A percentile compares a stretch with the other conserved stretches of the same genome.
Evolutionary conservation across 208 protist species (phyloP).

Genomic region (Crithidia mellificae): DNA sequence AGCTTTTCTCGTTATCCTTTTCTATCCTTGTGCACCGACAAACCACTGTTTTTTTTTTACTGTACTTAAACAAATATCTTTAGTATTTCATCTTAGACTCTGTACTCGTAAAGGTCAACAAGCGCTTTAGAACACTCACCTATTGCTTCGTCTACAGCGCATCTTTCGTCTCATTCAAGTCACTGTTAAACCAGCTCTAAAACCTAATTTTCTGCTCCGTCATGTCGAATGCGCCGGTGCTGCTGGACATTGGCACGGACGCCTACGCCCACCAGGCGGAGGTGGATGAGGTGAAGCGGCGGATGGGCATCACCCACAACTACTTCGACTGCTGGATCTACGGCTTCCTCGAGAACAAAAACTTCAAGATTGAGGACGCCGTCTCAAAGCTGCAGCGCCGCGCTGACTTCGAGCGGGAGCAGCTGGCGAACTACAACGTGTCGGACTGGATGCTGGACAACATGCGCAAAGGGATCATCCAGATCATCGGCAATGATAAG

Average conservation of each 20-base stretch:
- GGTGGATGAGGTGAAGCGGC: constrained; percentile 66
- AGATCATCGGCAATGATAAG: constrained; percentile 77
- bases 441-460: constrained; percentile 73
- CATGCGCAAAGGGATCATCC: constrained; percentile 73
- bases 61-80: no score
- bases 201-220: neutral
- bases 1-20: no score
- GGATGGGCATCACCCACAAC: constrained; percentile 60
- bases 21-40: no score
- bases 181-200: constrained; percentile 11
- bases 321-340: constrained; percentile 88
- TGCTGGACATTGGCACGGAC: constrained; percentile 53
- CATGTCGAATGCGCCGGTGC: constrained; percentile 38
- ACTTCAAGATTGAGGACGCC: constrained; percentile 73
- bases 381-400: constrained; percentile 73
- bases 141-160: no score
- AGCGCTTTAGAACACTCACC: no score
- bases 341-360: constrained; percentile 86
- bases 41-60: no score
- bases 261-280: constrained; percentile 62
- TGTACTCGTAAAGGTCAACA: no score
- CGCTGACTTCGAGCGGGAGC: constrained; percentile 59
- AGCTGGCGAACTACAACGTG: constrained; percentile 59
- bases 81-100: no score
- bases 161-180: neutral